phyloP scores from a whole-genome alignment of 2,329 filamentous ascomycete genomes.

The Cladobotryum mycophilum region DNA sequence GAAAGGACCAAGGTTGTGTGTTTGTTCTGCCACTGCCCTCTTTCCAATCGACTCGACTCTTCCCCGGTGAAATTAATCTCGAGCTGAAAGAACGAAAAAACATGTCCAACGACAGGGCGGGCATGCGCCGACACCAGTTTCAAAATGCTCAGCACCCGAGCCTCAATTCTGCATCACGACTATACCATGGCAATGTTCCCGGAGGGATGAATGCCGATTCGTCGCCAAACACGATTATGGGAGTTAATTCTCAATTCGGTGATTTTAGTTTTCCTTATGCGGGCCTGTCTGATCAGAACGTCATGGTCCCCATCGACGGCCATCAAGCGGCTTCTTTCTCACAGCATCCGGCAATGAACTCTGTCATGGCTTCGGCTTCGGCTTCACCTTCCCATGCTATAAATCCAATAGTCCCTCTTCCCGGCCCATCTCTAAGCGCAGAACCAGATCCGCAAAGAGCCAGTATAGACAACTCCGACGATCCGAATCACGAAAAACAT shows the following conservation, averaged over 20 bases:
- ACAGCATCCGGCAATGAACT: slow-evolving; percentile 18
- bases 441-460: slow-evolving; percentile 20
- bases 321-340: slow-evolving; percentile 29
- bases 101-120: slow-evolving; percentile 26
- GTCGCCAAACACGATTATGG: slow-evolving; percentile 30
- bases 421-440: slow-evolving; percentile 19
- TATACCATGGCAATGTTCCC: slow-evolving; percentile 18
- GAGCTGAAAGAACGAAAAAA: slow-evolving; percentile 7
- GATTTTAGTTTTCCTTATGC: slow-evolving; percentile 48
- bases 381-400: slow-evolving; percentile 16
- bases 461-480: slow-evolving; percentile 38
- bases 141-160: slow-evolving; percentile 25
- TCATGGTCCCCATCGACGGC: slow-evolving; percentile 23
- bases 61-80: not conserved
- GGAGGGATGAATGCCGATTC: slow-evolving; percentile 17
- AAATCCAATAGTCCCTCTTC: slow-evolving; percentile 13
- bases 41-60: not conserved
- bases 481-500: slow-evolving; percentile 37
- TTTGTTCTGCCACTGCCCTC: not conserved
- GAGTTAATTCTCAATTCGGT: slow-evolving; percentile 40
- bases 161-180: slow-evolving; percentile 20
- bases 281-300: slow-evolving; percentile 25
- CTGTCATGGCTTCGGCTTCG: slow-evolving; percentile 11
- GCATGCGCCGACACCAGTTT: slow-evolving; percentile 23
- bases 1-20: not conserved